Percentiles rank a stretch among this genome's conserved stretches.
Conservation (phyloP, 129 eudicot genomes). For the Flaveria bidentis region DNA sequence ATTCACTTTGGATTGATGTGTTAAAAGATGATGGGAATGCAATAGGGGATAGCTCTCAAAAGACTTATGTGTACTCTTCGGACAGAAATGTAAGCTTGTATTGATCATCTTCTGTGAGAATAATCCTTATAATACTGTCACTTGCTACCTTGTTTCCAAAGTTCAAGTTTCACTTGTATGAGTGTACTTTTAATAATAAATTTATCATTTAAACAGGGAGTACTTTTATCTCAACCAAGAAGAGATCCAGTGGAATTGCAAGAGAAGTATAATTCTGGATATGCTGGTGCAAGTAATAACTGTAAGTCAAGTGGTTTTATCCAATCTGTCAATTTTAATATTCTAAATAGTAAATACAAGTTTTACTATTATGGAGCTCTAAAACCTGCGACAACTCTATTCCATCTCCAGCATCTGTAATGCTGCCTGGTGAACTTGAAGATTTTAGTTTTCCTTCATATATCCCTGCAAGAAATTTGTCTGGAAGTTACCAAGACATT, state of each 20-base stretch:
- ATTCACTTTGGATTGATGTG: constrained; percentile 54
- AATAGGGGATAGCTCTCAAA: constrained; percentile 33
- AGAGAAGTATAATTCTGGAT: constrained; percentile 35
- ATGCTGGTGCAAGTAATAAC: constrained; percentile 39
- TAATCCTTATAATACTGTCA: constrained; percentile 33
- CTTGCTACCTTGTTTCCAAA: constrained; percentile 24
- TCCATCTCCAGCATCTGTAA: constrained; percentile 44
- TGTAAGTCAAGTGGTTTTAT: constrained; percentile 38
- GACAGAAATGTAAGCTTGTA: constrained; percentile 42
- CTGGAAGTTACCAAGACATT: constrained; percentile 41
- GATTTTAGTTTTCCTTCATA: constrained; percentile 44
- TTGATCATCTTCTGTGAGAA: constrained; percentile 13
- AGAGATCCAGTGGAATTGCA: constrained; percentile 37
- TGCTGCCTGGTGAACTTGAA: constrained; percentile 48
- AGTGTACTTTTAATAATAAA: background rate
- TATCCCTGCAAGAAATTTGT: constrained; percentile 40
- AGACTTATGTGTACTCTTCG: constrained; percentile 23
- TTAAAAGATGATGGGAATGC: constrained; percentile 35
- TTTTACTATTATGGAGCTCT: constrained; percentile 13
- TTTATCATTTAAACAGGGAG: constrained; percentile 33
- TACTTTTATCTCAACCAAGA: constrained; percentile 30
- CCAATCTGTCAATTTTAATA: background rate
- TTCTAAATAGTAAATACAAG: background rate
- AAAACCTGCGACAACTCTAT: constrained; percentile 30
- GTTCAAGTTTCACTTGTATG: constrained; percentile 25